Percentiles rank a stretch among this genome's conserved stretches.
phyloP scores from a whole-genome alignment of 2,329 filamentous ascomycete species.

The Cladosporium sp. region DNA sequence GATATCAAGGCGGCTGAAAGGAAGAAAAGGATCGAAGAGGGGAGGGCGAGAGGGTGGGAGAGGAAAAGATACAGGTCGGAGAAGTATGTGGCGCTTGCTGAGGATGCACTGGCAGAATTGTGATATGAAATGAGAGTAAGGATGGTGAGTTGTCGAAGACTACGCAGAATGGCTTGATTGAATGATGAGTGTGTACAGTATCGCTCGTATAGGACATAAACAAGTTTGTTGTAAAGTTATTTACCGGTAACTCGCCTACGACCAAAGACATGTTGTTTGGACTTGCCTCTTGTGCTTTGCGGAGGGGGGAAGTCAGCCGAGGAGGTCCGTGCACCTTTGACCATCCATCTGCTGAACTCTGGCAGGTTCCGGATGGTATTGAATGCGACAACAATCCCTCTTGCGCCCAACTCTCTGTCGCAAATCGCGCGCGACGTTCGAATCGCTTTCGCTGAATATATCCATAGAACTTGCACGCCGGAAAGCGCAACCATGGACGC shows the following conservation, averaged over 20 bases:
- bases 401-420: background rate
- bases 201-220: too few species aligned
- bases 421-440: background rate
- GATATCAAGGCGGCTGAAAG: conserved; percentile 24
- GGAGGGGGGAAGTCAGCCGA: too few species aligned
- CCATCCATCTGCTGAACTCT: too few species aligned
- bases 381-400: background rate
- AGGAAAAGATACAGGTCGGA: conserved; percentile 25
- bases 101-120: conserved; percentile 28
- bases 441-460: background rate
- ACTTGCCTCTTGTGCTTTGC: too few species aligned
- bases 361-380: background rate
- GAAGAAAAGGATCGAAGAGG: conserved; percentile 23
- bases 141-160: too few species aligned
- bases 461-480: background rate
- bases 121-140: conserved; percentile 4
- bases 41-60: conserved; percentile 25
- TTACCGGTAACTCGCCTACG: too few species aligned
- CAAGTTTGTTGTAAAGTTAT: too few species aligned
- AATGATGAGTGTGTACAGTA: too few species aligned
- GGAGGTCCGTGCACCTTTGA: too few species aligned
- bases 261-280: too few species aligned
- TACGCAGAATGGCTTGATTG: too few species aligned
- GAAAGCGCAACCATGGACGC: conserved; percentile 6
- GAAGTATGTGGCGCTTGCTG: conserved; percentile 25